Evolutionary conservation across 371 early-diverging fungal genomes (phyloP).

Genomic region (Mucor piriformis): DNA sequence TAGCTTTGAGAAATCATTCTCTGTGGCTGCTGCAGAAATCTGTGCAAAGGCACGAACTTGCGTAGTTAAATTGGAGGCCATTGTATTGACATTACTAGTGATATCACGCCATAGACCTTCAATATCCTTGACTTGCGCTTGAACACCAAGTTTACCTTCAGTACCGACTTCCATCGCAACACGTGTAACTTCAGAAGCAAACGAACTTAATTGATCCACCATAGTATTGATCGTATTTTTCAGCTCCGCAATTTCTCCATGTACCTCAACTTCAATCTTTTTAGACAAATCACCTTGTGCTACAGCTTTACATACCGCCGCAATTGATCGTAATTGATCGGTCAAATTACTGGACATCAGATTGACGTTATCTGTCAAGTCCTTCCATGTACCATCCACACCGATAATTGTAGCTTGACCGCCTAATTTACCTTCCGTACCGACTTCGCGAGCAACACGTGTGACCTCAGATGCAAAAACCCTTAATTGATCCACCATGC

Average conservation of each 20-base stretch:
- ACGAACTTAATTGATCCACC: slow-evolving; percentile 53
- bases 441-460: too few relatives aligned
- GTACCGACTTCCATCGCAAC: slow-evolving; percentile 60
- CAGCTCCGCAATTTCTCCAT: slow-evolving; percentile 58
- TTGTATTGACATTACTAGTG: slow-evolving; percentile 58
- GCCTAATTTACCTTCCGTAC: too few relatives aligned
- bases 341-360: slow-evolving; percentile 59
- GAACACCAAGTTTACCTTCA: slow-evolving; percentile 47
- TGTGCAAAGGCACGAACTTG: slow-evolving; percentile 68
- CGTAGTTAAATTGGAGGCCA: slow-evolving; percentile 57
- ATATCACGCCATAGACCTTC: slow-evolving; percentile 71
- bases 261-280: slow-evolving; percentile 42
- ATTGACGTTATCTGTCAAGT: slow-evolving; percentile 68
- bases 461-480: slow-evolving; percentile 56
- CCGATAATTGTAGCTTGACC: too few relatives aligned
- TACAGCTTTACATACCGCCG: slow-evolving; percentile 51
- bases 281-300: slow-evolving; percentile 49
- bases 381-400: too few relatives aligned
- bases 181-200: slow-evolving; percentile 52
- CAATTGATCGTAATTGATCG: slow-evolving; percentile 51
- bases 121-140: slow-evolving; percentile 51
- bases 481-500: slow-evolving; percentile 31
- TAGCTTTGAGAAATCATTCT: slow-evolving; percentile 66
- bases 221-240: slow-evolving; percentile 59
- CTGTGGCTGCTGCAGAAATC: slow-evolving; percentile 64